phyloP scores from a whole-genome alignment of 2,329 filamentous ascomycete genomes.

The Trichoderma afroharzianum region DNA sequence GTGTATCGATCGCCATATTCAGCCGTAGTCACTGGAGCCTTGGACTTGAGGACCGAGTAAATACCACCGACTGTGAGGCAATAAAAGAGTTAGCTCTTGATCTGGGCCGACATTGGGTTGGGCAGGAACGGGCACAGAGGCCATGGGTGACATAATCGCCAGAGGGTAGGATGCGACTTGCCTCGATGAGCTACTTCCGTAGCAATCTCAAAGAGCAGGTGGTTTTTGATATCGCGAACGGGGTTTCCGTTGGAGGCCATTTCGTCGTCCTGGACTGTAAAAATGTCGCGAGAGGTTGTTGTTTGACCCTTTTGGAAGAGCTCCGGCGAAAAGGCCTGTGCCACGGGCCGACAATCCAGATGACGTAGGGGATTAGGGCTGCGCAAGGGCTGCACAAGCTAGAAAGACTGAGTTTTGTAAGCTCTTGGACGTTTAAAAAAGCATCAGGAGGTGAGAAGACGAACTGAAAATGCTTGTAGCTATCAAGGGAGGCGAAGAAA shows the following conservation, averaged over 20 bases:
- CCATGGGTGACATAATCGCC: neutral
- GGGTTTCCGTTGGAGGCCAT: constrained; percentile 48
- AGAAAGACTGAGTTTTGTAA: neutral
- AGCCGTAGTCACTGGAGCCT: constrained; percentile 93
- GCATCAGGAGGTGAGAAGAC: neutral
- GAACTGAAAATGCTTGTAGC: neutral
- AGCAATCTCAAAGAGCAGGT: constrained; percentile 93
- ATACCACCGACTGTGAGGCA: constrained; percentile 79
- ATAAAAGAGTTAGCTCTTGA: constrained; percentile 4
- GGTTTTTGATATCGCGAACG: constrained; percentile 80
- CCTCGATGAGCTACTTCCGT: constrained; percentile 97
- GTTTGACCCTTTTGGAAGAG: neutral
- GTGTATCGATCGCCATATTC: constrained; percentile 99
- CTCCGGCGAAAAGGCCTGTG: constrained; percentile 3
- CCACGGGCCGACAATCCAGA: constrained; percentile 6
- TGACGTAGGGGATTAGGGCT: constrained; percentile 13
- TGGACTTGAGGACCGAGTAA: constrained; percentile 98
- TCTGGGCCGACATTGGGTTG: neutral
- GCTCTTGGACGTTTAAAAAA: neutral
- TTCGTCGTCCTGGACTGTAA: constrained; percentile 24
- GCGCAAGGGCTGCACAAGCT: constrained; percentile 6
- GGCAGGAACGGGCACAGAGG: neutral
- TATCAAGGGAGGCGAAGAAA: neutral
- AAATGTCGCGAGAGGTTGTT: neutral
- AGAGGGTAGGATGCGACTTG: constrained; percentile 39